Base-by-base conservation (phyloP, 352 stramenopile species). In the Saprolegnia parasitica region DNA sequence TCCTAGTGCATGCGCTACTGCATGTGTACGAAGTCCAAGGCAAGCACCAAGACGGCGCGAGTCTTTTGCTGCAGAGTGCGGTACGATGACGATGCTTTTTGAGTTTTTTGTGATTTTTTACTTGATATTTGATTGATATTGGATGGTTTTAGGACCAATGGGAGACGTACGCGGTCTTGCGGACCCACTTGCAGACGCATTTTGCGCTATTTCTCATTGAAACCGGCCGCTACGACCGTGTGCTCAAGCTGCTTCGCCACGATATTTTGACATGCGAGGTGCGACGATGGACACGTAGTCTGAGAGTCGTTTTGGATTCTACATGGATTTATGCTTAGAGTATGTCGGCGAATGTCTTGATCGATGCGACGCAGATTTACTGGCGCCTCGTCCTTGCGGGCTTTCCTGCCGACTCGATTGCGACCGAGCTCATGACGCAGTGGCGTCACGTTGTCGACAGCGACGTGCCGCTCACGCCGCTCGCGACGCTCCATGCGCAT, bases 41-140 rank as follows among this genome's bases (percentile, higher is more conserved):
- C 23, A 95, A 95, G 47, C 83, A 86, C 16, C 91, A 93, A 68
- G 84, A 95, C 63, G 87, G 85, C 60, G 85, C 87, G 15, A 95
- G 87, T 54, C 90, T 90, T 50, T 81, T 84, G n/a, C 79, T 90
- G n/a, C 82, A 90, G 37, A 84, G 88, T 68, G 82, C 86, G 72
- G 78, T 81, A 74, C 32, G 63, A 5, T 20, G 18, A 56, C 20
- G n/a, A n/a, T 66, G n/a, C n/a, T n/a, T n/a, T n/a, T n/a, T n/a
- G n/a, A n/a, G n/a, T n/a, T n/a, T n/a, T n/a, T n/a, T n/a, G n/a
- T n/a, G n/a, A n/a, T n/a, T n/a, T n/a, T n/a, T n/a, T n/a, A n/a
- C n/a, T n/a, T n/a, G n/a, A n/a, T n/a, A n/a, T n/a, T n/a, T n/a
- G n/a, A 40, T 21, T 66, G 13, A 71, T 13, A 29, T 52, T n/a